These are phyloP conservation scores for Pluteus cervinus DNA, from an alignment of 768 basidiomycete genomes.

Conservation along the genomic window DNA sequence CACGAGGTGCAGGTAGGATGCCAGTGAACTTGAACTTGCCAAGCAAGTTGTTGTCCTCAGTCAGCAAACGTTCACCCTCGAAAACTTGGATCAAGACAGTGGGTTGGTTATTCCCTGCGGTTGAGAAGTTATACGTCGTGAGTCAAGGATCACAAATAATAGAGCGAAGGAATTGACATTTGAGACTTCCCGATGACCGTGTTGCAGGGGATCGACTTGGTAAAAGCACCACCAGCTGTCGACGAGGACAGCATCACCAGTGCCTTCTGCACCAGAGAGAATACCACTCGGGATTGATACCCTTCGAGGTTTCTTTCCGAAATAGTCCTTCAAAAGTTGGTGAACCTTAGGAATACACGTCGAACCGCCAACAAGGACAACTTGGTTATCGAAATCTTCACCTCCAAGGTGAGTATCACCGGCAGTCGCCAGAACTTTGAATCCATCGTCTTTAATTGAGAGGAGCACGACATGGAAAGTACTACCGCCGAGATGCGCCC, in stretches of 20 bases:
- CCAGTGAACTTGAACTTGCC: slow-evolving; percentile 92
- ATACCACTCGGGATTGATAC: slow-evolving; percentile 99
- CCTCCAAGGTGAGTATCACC: slow-evolving; percentile 72
- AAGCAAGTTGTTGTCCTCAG: slow-evolving; percentile 97
- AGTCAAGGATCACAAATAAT: background rate
- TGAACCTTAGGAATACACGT: too few relatives aligned
- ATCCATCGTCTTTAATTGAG: slow-evolving; percentile 62
- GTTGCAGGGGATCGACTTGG: slow-evolving; percentile 94
- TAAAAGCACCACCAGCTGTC: slow-evolving; percentile 98
- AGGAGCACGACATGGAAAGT: slow-evolving; percentile 72
- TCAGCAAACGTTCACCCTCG: slow-evolving; percentile 94
- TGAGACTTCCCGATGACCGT: slow-evolving; percentile 97
- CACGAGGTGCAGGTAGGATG: slow-evolving; percentile 92
- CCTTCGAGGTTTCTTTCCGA: slow-evolving; percentile 95
- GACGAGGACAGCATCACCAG: slow-evolving; percentile 87
- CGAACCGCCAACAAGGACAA: too few relatives aligned
- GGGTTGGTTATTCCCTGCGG: slow-evolving; percentile 86
- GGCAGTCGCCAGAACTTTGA: slow-evolving; percentile 66
- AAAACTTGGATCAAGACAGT: slow-evolving; percentile 95
- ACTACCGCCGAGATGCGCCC: slow-evolving; percentile 55
- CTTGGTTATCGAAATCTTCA: slow-evolving; percentile 67
- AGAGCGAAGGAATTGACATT: slow-evolving; percentile 44
- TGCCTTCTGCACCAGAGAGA: slow-evolving; percentile 89
- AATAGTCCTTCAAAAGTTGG: slow-evolving; percentile 72
- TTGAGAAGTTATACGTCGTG: slow-evolving; percentile 52